A percentile compares a stretch with the other conserved stretches of the same genome.
These are phyloP conservation scores for Erythrobasidium hasegawianum DNA, from an alignment of 1,284 basidiomycete species.

Conservation along the genomic window DNA sequence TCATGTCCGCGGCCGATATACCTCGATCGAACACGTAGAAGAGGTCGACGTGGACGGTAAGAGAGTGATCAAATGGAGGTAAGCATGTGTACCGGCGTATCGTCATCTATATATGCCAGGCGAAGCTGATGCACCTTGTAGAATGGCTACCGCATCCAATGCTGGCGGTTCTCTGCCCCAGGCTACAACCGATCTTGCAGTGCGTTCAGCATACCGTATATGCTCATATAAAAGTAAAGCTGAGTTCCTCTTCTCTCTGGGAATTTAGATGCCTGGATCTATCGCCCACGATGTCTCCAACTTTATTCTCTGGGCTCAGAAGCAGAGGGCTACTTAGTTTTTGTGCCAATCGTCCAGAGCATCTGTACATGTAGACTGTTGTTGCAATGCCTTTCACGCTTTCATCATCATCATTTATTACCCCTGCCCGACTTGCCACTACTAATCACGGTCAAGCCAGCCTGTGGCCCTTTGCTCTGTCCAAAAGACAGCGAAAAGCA, in stretches of 20 bases:
- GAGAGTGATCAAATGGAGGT: slow-evolving; percentile 23
- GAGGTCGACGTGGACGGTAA: slow-evolving; percentile 1
- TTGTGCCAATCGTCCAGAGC: background rate
- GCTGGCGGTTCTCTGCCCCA: slow-evolving; percentile 29
- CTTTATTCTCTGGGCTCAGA: slow-evolving; percentile 25
- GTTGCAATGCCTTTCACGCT: background rate
- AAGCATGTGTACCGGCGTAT: too few species aligned
- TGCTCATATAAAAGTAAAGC: background rate
- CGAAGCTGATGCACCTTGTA: too few species aligned
- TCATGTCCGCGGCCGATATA: slow-evolving; percentile 25
- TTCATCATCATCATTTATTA: too few species aligned
- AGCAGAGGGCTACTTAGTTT: background rate
- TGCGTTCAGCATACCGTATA: background rate
- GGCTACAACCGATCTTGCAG: slow-evolving; percentile 21
- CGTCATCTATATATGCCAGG: too few species aligned
- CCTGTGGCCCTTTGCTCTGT: too few species aligned
- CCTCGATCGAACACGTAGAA: slow-evolving; percentile 23
- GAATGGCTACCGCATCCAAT: slow-evolving; percentile 27
- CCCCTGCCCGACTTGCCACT: background rate
- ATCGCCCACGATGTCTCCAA: slow-evolving; percentile 30
- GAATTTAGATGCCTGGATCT: slow-evolving; percentile 13
- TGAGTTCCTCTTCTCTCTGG: background rate
- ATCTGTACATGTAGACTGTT: background rate
- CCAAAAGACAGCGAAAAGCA: too few species aligned
- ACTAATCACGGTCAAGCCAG: too few species aligned